phyloP scores from a whole-genome alignment of 306 rosid species.

The Cucurbita pepo region DNA sequence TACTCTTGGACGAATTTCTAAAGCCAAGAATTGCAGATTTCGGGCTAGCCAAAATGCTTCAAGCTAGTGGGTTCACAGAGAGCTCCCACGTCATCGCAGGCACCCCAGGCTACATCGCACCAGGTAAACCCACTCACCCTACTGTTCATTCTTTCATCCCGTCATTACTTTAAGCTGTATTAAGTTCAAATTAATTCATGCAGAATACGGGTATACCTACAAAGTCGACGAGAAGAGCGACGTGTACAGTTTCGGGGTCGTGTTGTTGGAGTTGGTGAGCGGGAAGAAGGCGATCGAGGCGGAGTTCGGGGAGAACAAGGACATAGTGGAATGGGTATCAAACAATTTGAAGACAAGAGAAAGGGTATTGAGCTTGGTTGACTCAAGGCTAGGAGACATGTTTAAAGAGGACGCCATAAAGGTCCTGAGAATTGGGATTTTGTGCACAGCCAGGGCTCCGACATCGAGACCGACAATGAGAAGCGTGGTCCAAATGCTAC shows the following conservation, averaged over 20 bases:
- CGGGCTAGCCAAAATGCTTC: constrained; percentile 75
- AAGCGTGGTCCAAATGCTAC: constrained; percentile 70
- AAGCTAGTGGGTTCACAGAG: constrained; percentile 21
- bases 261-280: constrained; percentile 65
- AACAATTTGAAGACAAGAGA: constrained; percentile 37
- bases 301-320: constrained; percentile 62
- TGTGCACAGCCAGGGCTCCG: constrained; percentile 56
- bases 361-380: constrained; percentile 30
- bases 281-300: constrained; percentile 72
- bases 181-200: not conserved
- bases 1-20: constrained; percentile 67
- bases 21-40: constrained; percentile 91
- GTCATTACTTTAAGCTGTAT: too few species aligned
- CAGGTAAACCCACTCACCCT: constrained; percentile 24
- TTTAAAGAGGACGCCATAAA: constrained; percentile 52
- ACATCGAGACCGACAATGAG: constrained; percentile 69
- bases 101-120: constrained; percentile 89
- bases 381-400: constrained; percentile 32
- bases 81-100: constrained; percentile 78
- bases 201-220: constrained; percentile 78
- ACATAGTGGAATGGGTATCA: constrained; percentile 66
- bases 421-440: constrained; percentile 48
- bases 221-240: constrained; percentile 87
- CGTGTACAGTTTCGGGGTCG: constrained; percentile 89
- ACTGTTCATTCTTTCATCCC: too few species aligned